Percentiles rank a stretch among this genome's conserved stretches.
These are phyloP conservation scores for Prunella vulgaris DNA, from an alignment of 257 asterid species.

Conservation along the genomic window DNA sequence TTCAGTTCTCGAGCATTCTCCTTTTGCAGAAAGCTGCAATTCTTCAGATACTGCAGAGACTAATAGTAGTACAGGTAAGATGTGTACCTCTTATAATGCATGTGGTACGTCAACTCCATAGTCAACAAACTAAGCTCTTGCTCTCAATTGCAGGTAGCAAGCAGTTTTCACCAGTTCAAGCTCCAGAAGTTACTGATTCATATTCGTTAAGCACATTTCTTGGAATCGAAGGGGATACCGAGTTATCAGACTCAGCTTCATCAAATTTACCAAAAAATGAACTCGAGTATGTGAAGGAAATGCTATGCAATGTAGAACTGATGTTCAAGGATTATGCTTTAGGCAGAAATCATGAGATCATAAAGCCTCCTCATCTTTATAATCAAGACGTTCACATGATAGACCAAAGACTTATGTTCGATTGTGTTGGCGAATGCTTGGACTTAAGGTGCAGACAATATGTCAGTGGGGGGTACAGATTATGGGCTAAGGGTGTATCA, in stretches of 20 bases:
- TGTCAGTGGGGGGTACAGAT: slow-evolving; percentile 45
- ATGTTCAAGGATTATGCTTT: slow-evolving; percentile 57
- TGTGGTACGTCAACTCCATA: not conserved
- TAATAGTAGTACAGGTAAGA: slow-evolving; percentile 49
- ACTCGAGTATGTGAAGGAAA: slow-evolving; percentile 60
- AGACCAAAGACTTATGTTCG: slow-evolving; percentile 51
- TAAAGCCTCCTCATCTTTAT: slow-evolving; percentile 49
- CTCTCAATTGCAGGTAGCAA: slow-evolving; percentile 51
- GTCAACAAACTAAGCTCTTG: not conserved
- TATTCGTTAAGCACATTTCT: slow-evolving; percentile 31
- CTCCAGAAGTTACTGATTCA: slow-evolving; percentile 45
- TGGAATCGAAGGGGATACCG: slow-evolving; percentile 44
- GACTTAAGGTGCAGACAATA: slow-evolving; percentile 48
- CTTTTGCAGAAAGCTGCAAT: slow-evolving; percentile 39
- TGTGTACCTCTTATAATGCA: not conserved
- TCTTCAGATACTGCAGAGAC: slow-evolving; percentile 49
- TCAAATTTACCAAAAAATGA: slow-evolving; percentile 45
- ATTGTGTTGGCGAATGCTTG: slow-evolving; percentile 64
- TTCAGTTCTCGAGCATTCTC: slow-evolving; percentile 48
- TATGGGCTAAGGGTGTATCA: slow-evolving; percentile 55
- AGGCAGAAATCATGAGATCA: slow-evolving; percentile 41
- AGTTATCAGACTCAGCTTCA: slow-evolving; percentile 81
- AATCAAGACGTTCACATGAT: slow-evolving; percentile 42
- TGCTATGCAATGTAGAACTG: slow-evolving; percentile 44
- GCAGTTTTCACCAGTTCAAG: slow-evolving; percentile 53